Evolutionary conservation across 306 rosid species (phyloP).

Genomic region (Pterocarpus santalinus): DNA sequence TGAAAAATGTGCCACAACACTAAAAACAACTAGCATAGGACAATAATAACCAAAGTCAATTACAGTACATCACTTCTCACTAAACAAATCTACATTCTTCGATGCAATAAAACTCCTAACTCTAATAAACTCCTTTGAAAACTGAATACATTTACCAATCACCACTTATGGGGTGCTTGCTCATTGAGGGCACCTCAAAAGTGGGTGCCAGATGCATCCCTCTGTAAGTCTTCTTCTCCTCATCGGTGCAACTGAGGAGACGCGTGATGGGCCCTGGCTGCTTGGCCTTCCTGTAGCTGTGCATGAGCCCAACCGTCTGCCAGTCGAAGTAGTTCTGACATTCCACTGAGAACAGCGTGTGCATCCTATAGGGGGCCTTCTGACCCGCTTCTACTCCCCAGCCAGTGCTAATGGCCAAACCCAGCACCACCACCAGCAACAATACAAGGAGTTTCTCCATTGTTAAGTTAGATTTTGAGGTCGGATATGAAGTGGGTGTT

Average conservation of each 20-base stretch:
- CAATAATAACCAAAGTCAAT: slow-evolving; percentile 37
- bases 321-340: slow-evolving; percentile 99
- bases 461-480: slow-evolving; percentile 43
- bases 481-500: slow-evolving; percentile 49
- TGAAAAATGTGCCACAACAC: not conserved
- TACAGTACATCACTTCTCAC: slow-evolving; percentile 17
- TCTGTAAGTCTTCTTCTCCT: slow-evolving; percentile 84
- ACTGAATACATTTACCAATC: slow-evolving; percentile 66
- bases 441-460: slow-evolving; percentile 54
- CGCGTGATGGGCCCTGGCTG: slow-evolving; percentile 98
- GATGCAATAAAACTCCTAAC: too few species aligned
- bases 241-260: slow-evolving; percentile 91
- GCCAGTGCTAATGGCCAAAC: slow-evolving; percentile 41
- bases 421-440: slow-evolving; percentile 34
- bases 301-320: slow-evolving; percentile 96
- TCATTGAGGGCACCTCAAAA: slow-evolving; percentile 95
- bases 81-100: not conserved
- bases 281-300: slow-evolving; percentile 78
- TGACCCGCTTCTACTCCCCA: slow-evolving; percentile 50
- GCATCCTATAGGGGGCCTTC: slow-evolving; percentile 72
- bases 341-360: slow-evolving; percentile 96
- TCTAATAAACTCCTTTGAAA: too few species aligned
- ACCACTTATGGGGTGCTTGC: slow-evolving; percentile 96
- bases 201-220: slow-evolving; percentile 99
- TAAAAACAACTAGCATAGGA: not conserved